Percentiles rank a stretch among this genome's conserved stretches.
phyloP scores from a whole-genome alignment of 495 filamentous ascomycete species.

The Aspergillus saccharolyticus region DNA sequence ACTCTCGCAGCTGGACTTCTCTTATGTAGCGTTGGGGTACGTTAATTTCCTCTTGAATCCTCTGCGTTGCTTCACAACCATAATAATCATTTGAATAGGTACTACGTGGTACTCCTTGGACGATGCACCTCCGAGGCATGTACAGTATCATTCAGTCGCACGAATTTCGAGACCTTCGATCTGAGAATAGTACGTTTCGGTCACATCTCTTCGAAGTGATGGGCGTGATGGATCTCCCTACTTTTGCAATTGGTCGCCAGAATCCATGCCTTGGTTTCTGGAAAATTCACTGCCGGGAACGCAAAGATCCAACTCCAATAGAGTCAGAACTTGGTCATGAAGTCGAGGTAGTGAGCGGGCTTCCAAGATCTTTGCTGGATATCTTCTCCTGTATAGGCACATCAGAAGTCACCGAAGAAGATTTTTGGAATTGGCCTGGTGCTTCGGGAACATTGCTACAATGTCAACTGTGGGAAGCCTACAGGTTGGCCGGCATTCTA shows the following conservation, averaged over 20 bases:
- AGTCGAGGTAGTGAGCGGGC: slow-evolving; percentile 30
- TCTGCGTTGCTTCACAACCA: not conserved
- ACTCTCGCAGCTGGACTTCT: slow-evolving; percentile 33
- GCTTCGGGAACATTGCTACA: slow-evolving; percentile 26
- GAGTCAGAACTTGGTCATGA: not conserved
- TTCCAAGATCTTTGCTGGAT: slow-evolving; percentile 30
- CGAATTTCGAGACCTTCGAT: slow-evolving; percentile 6
- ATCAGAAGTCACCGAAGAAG: slow-evolving; percentile 23
- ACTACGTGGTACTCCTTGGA: slow-evolving; percentile 34
- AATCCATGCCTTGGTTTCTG: slow-evolving; percentile 28
- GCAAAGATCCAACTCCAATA: slow-evolving; percentile 6
- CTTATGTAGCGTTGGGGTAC: slow-evolving; percentile 34
- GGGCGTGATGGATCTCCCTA: slow-evolving; percentile 35
- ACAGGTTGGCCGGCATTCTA: slow-evolving; percentile 32
- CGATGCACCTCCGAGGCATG: slow-evolving; percentile 37
- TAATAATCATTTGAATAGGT: slow-evolving; percentile 15
- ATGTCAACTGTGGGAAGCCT: slow-evolving; percentile 34
- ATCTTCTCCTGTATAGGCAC: slow-evolving; percentile 26
- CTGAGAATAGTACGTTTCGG: slow-evolving; percentile 16
- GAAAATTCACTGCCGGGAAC: slow-evolving; percentile 26
- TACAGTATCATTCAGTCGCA: slow-evolving; percentile 29
- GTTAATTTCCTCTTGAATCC: slow-evolving; percentile 7
- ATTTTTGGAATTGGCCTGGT: slow-evolving; percentile 35
- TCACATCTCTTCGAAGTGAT: slow-evolving; percentile 34
- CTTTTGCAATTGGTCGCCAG: slow-evolving; percentile 28